These are phyloP conservation scores for Gracilaria domingensis DNA, from an alignment of 23 red algal genomes.

Conservation along the genomic window DNA sequence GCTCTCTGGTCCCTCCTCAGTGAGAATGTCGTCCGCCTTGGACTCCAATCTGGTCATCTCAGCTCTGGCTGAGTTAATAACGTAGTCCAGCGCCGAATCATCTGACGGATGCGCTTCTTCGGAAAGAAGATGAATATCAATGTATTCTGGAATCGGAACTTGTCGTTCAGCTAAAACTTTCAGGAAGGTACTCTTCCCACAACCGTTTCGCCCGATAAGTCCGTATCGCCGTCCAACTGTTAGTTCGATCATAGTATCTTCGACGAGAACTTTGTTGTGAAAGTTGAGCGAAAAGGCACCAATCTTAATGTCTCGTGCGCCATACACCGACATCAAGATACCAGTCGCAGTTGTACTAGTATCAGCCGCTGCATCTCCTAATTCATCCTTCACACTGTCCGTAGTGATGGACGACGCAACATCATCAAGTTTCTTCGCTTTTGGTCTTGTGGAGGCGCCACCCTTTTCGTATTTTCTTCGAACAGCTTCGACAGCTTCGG, in stretches of 20 bases:
- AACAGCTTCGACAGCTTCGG: slow-evolving; percentile 44
- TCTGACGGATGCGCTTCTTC: slow-evolving; percentile 88
- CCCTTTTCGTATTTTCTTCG: slow-evolving; percentile 17
- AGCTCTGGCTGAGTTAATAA: slow-evolving; percentile 84
- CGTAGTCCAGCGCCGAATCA: slow-evolving; percentile 81
- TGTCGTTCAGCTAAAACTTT: slow-evolving; percentile 75
- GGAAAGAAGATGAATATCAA: slow-evolving; percentile 81
- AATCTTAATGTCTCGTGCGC: slow-evolving; percentile 87
- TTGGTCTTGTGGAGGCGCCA: neutral
- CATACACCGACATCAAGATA: slow-evolving; percentile 68
- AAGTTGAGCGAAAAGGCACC: slow-evolving; percentile 75
- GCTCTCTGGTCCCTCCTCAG: slow-evolving; percentile 72
- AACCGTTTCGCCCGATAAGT: slow-evolving; percentile 92
- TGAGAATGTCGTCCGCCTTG: slow-evolving; percentile 63
- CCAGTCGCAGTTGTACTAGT: slow-evolving; percentile 68
- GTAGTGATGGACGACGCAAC: slow-evolving; percentile 42
- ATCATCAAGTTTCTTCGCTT: slow-evolving; percentile 36
- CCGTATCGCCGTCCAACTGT: slow-evolving; percentile 91
- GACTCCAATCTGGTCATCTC: slow-evolving; percentile 73
- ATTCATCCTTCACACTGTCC: slow-evolving; percentile 9
- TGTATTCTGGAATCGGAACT: slow-evolving; percentile 93
- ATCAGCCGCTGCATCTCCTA: slow-evolving; percentile 54
- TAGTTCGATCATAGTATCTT: slow-evolving; percentile 85
- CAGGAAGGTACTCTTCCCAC: slow-evolving; percentile 93
- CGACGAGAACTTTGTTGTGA: slow-evolving; percentile 85